A percentile compares a stretch with the other conserved stretches of the same genome.
Conservation (phyloP, 345 rosid species). For the Dimocarpus longan region DNA sequence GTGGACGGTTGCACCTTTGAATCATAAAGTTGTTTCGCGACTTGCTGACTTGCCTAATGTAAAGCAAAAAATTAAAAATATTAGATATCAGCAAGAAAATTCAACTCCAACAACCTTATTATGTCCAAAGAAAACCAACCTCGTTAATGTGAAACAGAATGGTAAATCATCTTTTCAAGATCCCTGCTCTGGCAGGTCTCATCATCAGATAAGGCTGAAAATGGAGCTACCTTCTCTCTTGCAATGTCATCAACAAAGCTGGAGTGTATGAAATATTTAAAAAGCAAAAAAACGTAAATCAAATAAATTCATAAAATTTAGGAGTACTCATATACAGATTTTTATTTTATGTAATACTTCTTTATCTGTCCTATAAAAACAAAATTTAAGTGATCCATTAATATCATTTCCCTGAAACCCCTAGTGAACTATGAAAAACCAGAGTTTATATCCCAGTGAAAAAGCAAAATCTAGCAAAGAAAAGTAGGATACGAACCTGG, state of each 20-base stretch:
- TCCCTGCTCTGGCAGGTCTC: slow-evolving; percentile 97
- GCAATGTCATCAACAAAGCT: slow-evolving; percentile 77
- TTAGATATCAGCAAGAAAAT: background rate
- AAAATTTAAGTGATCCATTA: background rate
- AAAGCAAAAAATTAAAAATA: background rate
- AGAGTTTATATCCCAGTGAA: background rate
- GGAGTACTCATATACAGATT: background rate
- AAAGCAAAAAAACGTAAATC: background rate
- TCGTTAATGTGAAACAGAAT: background rate
- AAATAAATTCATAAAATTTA: slow-evolving; percentile 6
- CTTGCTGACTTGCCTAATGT: slow-evolving; percentile 59
- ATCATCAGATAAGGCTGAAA: slow-evolving; percentile 65
- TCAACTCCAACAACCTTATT: background rate
- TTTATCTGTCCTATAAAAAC: background rate
- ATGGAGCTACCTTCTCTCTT: slow-evolving; percentile 82
- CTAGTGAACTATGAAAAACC: too few relatives aligned
- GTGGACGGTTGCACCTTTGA: slow-evolving; percentile 84
- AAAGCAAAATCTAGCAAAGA: background rate
- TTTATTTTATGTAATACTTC: background rate
- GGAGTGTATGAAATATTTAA: slow-evolving; percentile 6
- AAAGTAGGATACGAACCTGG: slow-evolving; percentile 38
- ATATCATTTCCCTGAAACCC: background rate
- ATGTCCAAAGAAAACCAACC: background rate
- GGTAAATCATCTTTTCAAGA: slow-evolving; percentile 72
- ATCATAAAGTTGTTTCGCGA: slow-evolving; percentile 83